Percentiles rank a stretch among this genome's conserved stretches.
These are phyloP conservation scores for Botryotinia narcissicola DNA, from an alignment of 2,329 filamentous ascomycete species.

Conservation along the genomic window DNA sequence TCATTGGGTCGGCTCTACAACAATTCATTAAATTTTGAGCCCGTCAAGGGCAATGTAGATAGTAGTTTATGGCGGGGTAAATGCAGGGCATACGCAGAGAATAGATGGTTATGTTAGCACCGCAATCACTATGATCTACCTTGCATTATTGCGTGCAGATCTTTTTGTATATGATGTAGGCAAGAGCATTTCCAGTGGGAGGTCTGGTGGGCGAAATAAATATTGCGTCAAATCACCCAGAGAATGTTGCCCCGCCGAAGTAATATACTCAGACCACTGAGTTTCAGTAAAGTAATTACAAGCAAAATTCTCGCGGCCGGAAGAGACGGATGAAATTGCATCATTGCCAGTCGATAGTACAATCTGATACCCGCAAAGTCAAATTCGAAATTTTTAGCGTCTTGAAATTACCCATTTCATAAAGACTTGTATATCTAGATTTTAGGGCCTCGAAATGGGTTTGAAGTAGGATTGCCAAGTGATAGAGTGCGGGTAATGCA, in stretches of 20 bases:
- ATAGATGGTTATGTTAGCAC: background rate
- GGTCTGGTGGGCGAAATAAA: background rate
- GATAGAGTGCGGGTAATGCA: too few species aligned
- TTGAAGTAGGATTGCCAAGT: too few species aligned
- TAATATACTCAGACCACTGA: background rate
- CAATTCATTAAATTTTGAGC: background rate
- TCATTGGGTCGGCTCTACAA: background rate
- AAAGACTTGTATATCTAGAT: slow-evolving; percentile 22
- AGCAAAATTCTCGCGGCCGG: background rate
- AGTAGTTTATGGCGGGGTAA: background rate
- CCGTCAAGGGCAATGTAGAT: background rate
- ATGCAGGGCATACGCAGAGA: background rate
- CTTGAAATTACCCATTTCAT: slow-evolving; percentile 28
- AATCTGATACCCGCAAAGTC: too few species aligned
- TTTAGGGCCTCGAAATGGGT: too few species aligned
- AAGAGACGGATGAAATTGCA: background rate
- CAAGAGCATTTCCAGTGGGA: background rate
- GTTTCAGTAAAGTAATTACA: background rate
- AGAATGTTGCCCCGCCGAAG: background rate
- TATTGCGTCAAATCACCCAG: background rate
- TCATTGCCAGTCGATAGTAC: too few species aligned
- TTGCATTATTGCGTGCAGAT: background rate
- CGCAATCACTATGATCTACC: background rate
- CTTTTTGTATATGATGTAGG: background rate
- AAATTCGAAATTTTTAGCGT: too few species aligned